These are phyloP conservation scores for Teratosphaeria nubilosa DNA, from an alignment of 2,329 filamentous ascomycete species.

Conservation along the genomic window DNA sequence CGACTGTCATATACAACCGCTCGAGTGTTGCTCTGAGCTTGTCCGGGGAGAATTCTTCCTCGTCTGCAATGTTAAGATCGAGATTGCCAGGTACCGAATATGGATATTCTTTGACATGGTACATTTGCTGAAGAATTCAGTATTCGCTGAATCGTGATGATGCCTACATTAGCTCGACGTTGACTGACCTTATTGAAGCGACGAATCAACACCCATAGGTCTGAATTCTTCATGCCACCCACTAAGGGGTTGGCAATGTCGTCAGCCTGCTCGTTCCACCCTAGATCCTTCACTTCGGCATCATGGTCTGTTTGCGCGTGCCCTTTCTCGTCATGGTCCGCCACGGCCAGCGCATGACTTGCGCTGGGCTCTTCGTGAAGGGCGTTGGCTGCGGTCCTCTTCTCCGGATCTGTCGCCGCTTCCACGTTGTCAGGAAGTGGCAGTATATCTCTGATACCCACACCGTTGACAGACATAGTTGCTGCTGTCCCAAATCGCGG, in stretches of 20 bases:
- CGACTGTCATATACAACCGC: constrained; percentile 69
- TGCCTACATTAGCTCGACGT: background rate
- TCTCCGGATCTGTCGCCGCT: constrained; percentile 22
- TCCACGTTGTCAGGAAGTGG: constrained; percentile 24
- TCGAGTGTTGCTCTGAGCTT: constrained; percentile 71
- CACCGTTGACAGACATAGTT: background rate
- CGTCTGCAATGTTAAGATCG: constrained; percentile 67
- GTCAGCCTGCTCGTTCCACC: constrained; percentile 55
- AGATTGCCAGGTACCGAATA: constrained; percentile 54
- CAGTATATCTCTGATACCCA: constrained; percentile 19
- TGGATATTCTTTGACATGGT: constrained; percentile 59
- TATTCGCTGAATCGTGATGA: background rate
- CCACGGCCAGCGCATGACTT: constrained; percentile 38
- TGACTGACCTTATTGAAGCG: constrained; percentile 59
- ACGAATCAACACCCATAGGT: constrained; percentile 61
- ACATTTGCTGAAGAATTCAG: constrained; percentile 30
- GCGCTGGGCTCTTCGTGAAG: constrained; percentile 34
- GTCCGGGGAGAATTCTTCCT: constrained; percentile 77
- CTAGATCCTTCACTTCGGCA: constrained; percentile 49
- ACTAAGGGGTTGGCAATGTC: constrained; percentile 52
- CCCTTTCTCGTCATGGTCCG: constrained; percentile 39
- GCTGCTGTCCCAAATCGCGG: background rate
- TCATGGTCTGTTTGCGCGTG: constrained; percentile 29
- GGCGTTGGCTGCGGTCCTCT: constrained; percentile 20
- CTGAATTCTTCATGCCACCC: constrained; percentile 59